Evolutionary conservation across 257 asterid genomes (phyloP), one percentile per base, ranked within the genome.

Genomic region (Knoxia roxburghii): DNA sequence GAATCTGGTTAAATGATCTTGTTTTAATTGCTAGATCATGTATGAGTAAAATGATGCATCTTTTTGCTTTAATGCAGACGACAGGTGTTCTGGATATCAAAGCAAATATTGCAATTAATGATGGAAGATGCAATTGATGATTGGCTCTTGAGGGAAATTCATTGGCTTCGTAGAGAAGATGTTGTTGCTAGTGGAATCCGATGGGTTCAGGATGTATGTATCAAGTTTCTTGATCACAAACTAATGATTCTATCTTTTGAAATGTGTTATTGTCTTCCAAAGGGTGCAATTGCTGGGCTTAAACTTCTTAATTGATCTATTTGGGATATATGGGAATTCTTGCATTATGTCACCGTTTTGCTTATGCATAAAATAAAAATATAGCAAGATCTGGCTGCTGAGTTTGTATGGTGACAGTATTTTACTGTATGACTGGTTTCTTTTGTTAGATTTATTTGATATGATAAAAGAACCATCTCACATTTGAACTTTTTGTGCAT

Each of bases 91-190:
- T 94, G 99, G 99, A 94, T 94, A 81, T 94, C 99, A 72, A 94
- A 89, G 83, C 96, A 94, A 79, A 90, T 94, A 73, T 82, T 94
- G 82, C 99, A 94, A 86, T 75, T 94, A 75, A 74, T 94, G 80
- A 94, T 94, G 99, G 99, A 94, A 82, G 99, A 94, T 72, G 99
- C 99, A 66, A 90, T 94, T 75, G 99, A 94, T 76, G 99, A 94
- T 74, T 94, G 99, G 99, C 92, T 94, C 61, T 68, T 87, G 74
- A 78, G 93, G 82, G 91, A 94, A 81, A 90, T 94, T 70, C 96
- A 94, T 68, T 86, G 81, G 88, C 95, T 94, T 64, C 91, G 99
- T 17, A 82, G 89, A 69, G 99, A 89, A 50, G 95, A 87, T 76
- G 81, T 85, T 71, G 80, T 94, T 53, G 96, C 97, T 50, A 77